Evolutionary conservation across 768 basidiomycete genomes (phyloP).

Genomic region (Boletus speciosus): DNA sequence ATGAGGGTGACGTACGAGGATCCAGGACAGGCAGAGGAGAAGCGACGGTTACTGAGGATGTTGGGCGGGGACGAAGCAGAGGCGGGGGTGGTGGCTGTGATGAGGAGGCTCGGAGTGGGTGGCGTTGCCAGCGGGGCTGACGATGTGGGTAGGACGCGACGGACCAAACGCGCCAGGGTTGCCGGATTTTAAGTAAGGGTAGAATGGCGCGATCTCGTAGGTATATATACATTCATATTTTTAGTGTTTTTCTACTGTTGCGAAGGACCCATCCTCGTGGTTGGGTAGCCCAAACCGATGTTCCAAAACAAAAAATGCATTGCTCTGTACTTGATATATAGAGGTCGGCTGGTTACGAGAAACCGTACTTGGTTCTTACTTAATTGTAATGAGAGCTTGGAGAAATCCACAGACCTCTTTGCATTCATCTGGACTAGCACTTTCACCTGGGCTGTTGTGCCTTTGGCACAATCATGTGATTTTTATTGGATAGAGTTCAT

Average conservation of each 20-base stretch:
- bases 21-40: slow-evolving; percentile 58
- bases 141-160: background rate
- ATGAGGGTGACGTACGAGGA: slow-evolving; percentile 67
- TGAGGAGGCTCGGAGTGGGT: too few relatives aligned
- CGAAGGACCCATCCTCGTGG: background rate
- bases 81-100: background rate
- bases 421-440: too few relatives aligned
- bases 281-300: background rate
- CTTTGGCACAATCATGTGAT: too few relatives aligned
- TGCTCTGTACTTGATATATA: too few relatives aligned
- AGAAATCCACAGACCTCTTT: too few relatives aligned
- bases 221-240: background rate
- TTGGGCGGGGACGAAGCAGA: slow-evolving; percentile 31
- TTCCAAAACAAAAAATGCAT: background rate
- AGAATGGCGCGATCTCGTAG: background rate
- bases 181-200: background rate
- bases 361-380: too few relatives aligned
- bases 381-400: too few relatives aligned
- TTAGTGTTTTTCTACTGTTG: too few relatives aligned
- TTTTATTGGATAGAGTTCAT: too few relatives aligned
- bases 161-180: background rate
- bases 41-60: slow-evolving; percentile 53
- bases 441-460: too few relatives aligned
- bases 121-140: background rate
- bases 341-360: too few relatives aligned